Base-by-base conservation (phyloP, 2,329 filamentous ascomycete species). In the Microascus cirrosus region DNA sequence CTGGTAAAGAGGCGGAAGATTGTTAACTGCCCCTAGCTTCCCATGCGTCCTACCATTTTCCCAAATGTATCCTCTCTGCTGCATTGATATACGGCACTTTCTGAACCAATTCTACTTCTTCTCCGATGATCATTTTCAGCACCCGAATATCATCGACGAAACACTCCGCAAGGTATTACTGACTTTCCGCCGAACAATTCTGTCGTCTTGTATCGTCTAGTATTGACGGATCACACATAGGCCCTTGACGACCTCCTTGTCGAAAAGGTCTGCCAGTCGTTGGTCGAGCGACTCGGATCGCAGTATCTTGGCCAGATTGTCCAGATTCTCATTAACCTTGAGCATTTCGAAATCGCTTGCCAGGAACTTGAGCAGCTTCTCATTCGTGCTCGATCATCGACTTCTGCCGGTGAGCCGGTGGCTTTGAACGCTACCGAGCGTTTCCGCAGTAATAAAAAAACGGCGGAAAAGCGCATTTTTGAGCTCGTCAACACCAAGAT, bases 401-500 rank as follows among this genome's bases (percentile, higher is more conserved):
- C 84, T 13, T 90, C 88, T 1, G 87, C 88, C 1, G 89, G 90
- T 2, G 90, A 89, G 0, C 87, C 90, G 0, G 82, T 96, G 58
- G 83, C 85, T 3, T 78, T 97, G 5, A 81, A 81, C 28, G 94
- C 95, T 0, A 97, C 94, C 0, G 87, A 90, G 63, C 83, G 90
- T 60, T 99, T 99, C 70, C 81, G 85, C 48, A 85, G 81, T 65
- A 92, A 95, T 68, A 96, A 96, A 73, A 96, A 97, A 74, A 91
- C 88, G 1, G 94, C 94, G 0, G 93, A 96, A 68, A 96, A 96
- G 73, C 87, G 95, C 36, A 97, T 99, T 59, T 99, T 99, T 67
- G 95, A 99, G 72, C 81, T 99, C 0, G 94, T 99, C 62, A 97
- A 99, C 73, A 95, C 89, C 59, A 99, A 99, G 75, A 97, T 99